A percentile compares a stretch with the other conserved stretches of the same genome.
Evolutionary conservation across 495 filamentous ascomycete genomes (phyloP).

Genomic region (Hypoxylon trugodes): DNA sequence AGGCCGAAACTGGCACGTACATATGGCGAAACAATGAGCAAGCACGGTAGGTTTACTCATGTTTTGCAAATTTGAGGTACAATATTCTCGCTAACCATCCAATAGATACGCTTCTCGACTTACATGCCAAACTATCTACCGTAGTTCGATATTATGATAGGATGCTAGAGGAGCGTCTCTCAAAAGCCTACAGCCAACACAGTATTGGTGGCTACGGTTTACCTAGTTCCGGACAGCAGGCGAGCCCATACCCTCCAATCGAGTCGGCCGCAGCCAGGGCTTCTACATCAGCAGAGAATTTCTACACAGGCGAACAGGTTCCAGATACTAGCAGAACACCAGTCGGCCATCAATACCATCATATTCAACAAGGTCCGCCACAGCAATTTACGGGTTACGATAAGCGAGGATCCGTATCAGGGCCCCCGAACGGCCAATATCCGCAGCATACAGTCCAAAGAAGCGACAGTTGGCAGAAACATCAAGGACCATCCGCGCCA

Average conservation of each 20-base stretch:
- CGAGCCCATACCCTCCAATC: slow-evolving; percentile 74
- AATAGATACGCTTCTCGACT: slow-evolving; percentile 82
- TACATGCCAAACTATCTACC: slow-evolving; percentile 94
- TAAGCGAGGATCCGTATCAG: slow-evolving; percentile 49
- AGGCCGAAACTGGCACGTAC: slow-evolving; percentile 94
- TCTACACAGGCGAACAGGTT: slow-evolving; percentile 74
- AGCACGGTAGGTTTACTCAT: slow-evolving; percentile 74
- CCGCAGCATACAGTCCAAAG: slow-evolving; percentile 56
- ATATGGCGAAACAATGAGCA: slow-evolving; percentile 99
- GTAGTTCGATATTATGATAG: slow-evolving; percentile 99
- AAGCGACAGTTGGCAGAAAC: slow-evolving; percentile 55
- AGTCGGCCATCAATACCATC: slow-evolving; percentile 48
- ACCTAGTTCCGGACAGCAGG: slow-evolving; percentile 60
- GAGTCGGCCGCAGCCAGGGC: slow-evolving; percentile 52
- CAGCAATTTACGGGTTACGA: slow-evolving; percentile 51
- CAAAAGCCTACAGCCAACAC: slow-evolving; percentile 89
- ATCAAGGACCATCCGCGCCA: slow-evolving; percentile 41
- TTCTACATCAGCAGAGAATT: slow-evolving; percentile 74
- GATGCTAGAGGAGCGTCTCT: slow-evolving; percentile 95
- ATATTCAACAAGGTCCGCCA: slow-evolving; percentile 45
- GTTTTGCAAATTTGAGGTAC: background rate
- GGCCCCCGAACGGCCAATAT: slow-evolving; percentile 52
- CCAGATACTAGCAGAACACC: slow-evolving; percentile 61
- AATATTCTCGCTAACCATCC: slow-evolving; percentile 51
- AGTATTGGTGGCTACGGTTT: slow-evolving; percentile 63